These are phyloP conservation scores for Begonia fuchsioides DNA, from an alignment of 306 rosid genomes.

Conservation along the genomic window DNA sequence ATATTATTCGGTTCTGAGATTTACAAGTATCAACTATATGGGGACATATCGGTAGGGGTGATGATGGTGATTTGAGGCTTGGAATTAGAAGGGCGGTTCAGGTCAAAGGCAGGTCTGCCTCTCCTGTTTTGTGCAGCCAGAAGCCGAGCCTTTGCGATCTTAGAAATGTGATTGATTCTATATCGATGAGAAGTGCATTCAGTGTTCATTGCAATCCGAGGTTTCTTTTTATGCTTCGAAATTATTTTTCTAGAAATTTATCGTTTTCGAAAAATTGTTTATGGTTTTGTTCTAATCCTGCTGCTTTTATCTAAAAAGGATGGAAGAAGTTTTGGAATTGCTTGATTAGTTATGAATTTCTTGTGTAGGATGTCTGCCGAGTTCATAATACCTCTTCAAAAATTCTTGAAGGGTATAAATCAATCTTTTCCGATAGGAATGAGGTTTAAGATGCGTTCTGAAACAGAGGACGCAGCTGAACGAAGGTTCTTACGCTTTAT, in stretches of 20 bases:
- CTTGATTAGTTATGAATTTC: no score
- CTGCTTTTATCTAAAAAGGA: no score
- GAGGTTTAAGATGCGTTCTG: constrained; percentile 87
- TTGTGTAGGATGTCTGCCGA: constrained; percentile 55
- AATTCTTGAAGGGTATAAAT: constrained; percentile 52
- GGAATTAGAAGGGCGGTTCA: constrained; percentile 88
- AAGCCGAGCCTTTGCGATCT: constrained; percentile 35
- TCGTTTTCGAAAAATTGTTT: no score
- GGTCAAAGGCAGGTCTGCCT: constrained; percentile 41
- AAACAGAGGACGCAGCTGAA: constrained; percentile 82
- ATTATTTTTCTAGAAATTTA: not conserved
- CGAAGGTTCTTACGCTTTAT: constrained; percentile 37
- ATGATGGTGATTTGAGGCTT: constrained; percentile 76
- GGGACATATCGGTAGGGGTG: constrained; percentile 37
- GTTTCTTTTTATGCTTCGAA: constrained; percentile 14
- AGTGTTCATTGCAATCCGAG: constrained; percentile 76
- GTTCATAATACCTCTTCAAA: constrained; percentile 58
- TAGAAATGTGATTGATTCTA: constrained; percentile 55
- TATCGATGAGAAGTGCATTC: constrained; percentile 49
- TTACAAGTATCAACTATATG: not conserved
- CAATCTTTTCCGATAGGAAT: constrained; percentile 62
- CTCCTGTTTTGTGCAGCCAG: constrained; percentile 33
- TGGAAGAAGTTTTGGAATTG: no score
- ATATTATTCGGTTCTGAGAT: not conserved
- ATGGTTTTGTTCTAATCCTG: no score